Evolutionary conservation across 345 rosid species (phyloP).

Genomic region (Populus tremula): DNA sequence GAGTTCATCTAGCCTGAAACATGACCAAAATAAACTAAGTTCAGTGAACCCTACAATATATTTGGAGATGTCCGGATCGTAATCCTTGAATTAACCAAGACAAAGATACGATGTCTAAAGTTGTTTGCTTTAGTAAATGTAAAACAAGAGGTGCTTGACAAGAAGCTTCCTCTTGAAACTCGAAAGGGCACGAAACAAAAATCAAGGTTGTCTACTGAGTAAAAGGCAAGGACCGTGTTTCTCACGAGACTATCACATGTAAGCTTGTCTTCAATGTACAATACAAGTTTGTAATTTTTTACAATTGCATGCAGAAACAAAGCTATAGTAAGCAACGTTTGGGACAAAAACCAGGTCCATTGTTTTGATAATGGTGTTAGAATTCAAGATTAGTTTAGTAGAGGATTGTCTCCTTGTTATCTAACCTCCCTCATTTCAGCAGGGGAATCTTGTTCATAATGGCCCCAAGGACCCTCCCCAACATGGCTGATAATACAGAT

Average conservation of each 20-base stretch:
- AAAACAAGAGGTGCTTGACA: constrained; percentile 1
- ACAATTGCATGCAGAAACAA: not conserved
- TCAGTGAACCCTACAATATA: constrained; percentile 1
- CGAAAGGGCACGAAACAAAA: not conserved
- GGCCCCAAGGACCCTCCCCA: not conserved
- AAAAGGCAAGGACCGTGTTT: constrained; percentile 35
- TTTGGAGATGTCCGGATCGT: not conserved
- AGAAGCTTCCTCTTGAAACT: not conserved
- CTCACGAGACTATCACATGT: constrained; percentile 44
- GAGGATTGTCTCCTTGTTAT: constrained; percentile 12
- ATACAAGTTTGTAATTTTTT: constrained; percentile 25
- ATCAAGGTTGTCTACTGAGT: constrained; percentile 31
- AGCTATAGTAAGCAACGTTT: constrained; percentile 7
- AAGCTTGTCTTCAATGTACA: constrained; percentile 20
- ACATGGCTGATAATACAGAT: not conserved
- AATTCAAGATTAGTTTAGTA: constrained; percentile 8
- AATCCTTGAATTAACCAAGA: not conserved
- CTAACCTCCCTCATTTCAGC: not conserved
- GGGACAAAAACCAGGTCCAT: constrained; percentile 26
- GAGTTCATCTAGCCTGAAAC: not conserved
- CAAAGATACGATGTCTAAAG: constrained; percentile 1
- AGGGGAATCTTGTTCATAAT: not conserved
- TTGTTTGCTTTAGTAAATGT: not conserved
- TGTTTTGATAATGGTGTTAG: constrained; percentile 9
- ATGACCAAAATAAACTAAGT: not conserved